Conservation (phyloP, 2,329 filamentous ascomycete genomes). For the Xylaria polymorpha region DNA sequence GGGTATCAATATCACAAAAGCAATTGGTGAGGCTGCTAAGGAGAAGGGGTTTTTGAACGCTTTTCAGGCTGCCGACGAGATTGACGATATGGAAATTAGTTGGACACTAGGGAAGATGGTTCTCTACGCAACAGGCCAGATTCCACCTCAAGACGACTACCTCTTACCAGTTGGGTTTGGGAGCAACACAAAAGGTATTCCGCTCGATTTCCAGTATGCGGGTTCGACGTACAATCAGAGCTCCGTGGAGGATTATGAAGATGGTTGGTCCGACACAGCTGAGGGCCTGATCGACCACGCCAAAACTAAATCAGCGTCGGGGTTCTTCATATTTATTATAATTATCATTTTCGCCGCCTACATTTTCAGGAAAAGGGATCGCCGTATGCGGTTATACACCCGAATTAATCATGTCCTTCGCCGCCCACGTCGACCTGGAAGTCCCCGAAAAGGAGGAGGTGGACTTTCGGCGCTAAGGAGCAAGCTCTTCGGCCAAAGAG, state of each 20-base stretch:
- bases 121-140: slow-evolving; percentile 89
- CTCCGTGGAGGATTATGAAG: slow-evolving; percentile 54
- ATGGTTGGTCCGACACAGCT: slow-evolving; percentile 65
- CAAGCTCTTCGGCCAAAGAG: slow-evolving; percentile 73
- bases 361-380: slow-evolving; percentile 82
- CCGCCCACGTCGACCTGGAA: slow-evolving; percentile 58
- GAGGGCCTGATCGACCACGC: slow-evolving; percentile 73
- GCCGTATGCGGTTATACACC: slow-evolving; percentile 70
- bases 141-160: slow-evolving; percentile 71
- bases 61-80: slow-evolving; percentile 93
- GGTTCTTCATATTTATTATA: slow-evolving; percentile 80
- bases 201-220: slow-evolving; percentile 85
- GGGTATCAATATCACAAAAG: slow-evolving; percentile 77
- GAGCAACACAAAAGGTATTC: slow-evolving; percentile 77
- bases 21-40: slow-evolving; percentile 74
- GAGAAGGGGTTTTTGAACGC: slow-evolving; percentile 81
- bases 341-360: slow-evolving; percentile 76
- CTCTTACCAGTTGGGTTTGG: slow-evolving; percentile 89
- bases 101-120: slow-evolving; percentile 99
- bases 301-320: slow-evolving; percentile 75
- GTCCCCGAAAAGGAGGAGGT: slow-evolving; percentile 58
- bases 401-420: slow-evolving; percentile 61
- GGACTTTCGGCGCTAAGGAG: slow-evolving; percentile 64
- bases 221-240: slow-evolving; percentile 64
- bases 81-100: slow-evolving; percentile 90